Evolutionary conservation across 768 basidiomycete species (phyloP).

Genomic region (Antrodiella citrinella): DNA sequence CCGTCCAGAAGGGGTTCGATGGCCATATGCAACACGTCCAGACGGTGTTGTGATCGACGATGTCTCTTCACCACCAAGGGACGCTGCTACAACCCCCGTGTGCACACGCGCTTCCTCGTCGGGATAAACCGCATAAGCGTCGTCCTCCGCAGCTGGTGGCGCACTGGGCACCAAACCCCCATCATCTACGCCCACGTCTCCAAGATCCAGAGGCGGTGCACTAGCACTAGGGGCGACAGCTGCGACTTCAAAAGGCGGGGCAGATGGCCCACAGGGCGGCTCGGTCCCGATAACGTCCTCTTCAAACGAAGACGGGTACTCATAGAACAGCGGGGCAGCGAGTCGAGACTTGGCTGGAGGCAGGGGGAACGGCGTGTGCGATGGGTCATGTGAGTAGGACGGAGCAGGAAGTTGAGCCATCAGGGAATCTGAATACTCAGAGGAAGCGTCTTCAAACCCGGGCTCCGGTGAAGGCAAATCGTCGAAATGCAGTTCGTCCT

Average conservation of each 20-base stretch:
- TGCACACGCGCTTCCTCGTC: too few relatives aligned
- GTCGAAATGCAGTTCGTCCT: constrained; percentile 9
- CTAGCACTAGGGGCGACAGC: constrained; percentile 3
- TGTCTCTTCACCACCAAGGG: too few relatives aligned
- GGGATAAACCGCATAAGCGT: constrained; percentile 8
- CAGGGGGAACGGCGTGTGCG: constrained; percentile 12
- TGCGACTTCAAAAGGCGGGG: constrained; percentile 15
- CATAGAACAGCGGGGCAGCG: constrained; percentile 18
- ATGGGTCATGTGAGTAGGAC: neutral
- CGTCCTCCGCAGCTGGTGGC: constrained; percentile 10
- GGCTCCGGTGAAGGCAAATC: neutral
- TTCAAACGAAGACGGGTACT: constrained; percentile 21
- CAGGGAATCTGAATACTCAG: too few relatives aligned
- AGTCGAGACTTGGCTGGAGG: constrained; percentile 20
- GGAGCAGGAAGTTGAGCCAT: constrained; percentile 10
- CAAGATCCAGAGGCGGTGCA: constrained; percentile 8
- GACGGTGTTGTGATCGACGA: too few relatives aligned
- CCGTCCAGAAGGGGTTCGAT: too few relatives aligned
- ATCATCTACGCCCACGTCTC: too few relatives aligned
- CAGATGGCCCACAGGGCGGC: constrained; percentile 12
- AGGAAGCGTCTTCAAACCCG: neutral
- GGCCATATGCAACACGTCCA: too few relatives aligned
- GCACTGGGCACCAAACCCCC: constrained; percentile 4
- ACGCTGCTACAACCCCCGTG: too few relatives aligned
- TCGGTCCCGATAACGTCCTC: constrained; percentile 15